Percentiles rank a stretch among this genome's conserved stretches.
phyloP scores from a whole-genome alignment of 2,329 filamentous ascomycete species.

The Phialocephala subalpina region DNA sequence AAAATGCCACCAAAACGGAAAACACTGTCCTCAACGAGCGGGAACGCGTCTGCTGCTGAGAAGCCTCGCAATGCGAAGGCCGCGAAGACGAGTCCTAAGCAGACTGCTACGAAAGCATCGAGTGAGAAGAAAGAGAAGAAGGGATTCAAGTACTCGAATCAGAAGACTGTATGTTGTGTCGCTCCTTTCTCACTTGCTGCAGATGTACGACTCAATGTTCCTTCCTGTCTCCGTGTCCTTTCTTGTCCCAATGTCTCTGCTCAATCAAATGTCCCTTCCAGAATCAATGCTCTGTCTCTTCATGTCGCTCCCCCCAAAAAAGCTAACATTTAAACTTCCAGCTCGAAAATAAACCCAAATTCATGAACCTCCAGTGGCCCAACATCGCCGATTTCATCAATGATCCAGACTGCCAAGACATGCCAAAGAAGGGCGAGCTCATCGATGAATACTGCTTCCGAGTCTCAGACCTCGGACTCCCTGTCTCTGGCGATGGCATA shows the following conservation, averaged over 20 bases:
- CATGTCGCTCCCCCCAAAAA: not conserved
- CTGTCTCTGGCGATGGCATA: slow-evolving; percentile 27
- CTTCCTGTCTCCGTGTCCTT: not conserved
- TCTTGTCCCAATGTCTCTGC: not conserved
- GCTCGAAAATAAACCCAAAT: slow-evolving; percentile 24
- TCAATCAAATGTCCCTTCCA: not conserved
- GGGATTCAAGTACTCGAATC: slow-evolving; percentile 17
- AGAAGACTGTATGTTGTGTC: slow-evolving; percentile 14
- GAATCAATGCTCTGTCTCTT: not conserved
- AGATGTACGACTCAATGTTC: not conserved
- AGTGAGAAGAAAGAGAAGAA: not conserved
- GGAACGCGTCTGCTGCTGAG: slow-evolving; percentile 8
- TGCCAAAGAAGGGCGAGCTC: slow-evolving; percentile 29
- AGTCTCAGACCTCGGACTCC: slow-evolving; percentile 32
- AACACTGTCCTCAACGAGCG: slow-evolving; percentile 18
- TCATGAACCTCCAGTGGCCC: slow-evolving; percentile 31
- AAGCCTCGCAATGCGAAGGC: slow-evolving; percentile 18
- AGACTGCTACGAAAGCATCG: slow-evolving; percentile 4
- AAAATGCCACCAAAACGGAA: slow-evolving; percentile 29
- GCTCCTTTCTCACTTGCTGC: not conserved
- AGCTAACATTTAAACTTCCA: not conserved
- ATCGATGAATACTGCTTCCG: slow-evolving; percentile 26
- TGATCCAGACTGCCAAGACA: slow-evolving; percentile 32
- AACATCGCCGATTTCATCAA: slow-evolving; percentile 30
- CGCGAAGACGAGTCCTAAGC: slow-evolving; percentile 19